These are phyloP conservation scores for Talaromyces ruber DNA, from an alignment of 495 filamentous ascomycete genomes.

Conservation along the genomic window DNA sequence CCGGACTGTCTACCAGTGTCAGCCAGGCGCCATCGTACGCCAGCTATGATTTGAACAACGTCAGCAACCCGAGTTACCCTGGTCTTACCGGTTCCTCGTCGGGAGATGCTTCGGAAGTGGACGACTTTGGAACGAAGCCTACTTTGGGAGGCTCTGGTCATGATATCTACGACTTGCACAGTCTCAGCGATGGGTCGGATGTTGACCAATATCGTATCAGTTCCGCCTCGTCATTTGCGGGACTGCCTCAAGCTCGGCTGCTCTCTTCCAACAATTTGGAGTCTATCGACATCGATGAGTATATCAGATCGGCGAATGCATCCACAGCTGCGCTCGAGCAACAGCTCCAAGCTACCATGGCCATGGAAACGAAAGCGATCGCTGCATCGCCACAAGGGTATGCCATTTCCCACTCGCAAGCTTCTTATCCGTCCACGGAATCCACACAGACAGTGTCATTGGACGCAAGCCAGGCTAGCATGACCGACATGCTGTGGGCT, in stretches of 20 bases:
- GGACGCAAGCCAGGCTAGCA: background rate
- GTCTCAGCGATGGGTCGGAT: conserved; percentile 47
- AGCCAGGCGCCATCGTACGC: conserved; percentile 64
- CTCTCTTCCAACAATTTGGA: conserved; percentile 45
- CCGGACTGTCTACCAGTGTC: conserved; percentile 51
- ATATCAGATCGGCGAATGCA: conserved; percentile 45
- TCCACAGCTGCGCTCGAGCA: conserved; percentile 39
- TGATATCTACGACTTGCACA: conserved; percentile 36
- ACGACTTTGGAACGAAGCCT: conserved; percentile 47
- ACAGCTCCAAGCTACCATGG: conserved; percentile 36
- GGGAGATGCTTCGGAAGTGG: conserved; percentile 67
- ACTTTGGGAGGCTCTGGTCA: conserved; percentile 19
- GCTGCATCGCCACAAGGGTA: conserved; percentile 28
- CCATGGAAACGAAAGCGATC: conserved; percentile 27
- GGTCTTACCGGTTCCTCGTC: conserved; percentile 55
- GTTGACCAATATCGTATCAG: conserved; percentile 45
- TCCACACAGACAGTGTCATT: conserved; percentile 10
- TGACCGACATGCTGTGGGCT: conserved; percentile 29
- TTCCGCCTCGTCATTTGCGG: conserved; percentile 44
- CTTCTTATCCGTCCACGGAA: conserved; percentile 15
- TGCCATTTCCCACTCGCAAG: conserved; percentile 20
- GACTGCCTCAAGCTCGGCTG: conserved; percentile 41
- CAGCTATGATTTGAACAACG: conserved; percentile 53
- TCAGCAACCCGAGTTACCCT: conserved; percentile 41
- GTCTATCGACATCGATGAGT: conserved; percentile 55